Evolutionary conservation across 257 asterid genomes (phyloP).

Genomic region (Ilex asprella): DNA sequence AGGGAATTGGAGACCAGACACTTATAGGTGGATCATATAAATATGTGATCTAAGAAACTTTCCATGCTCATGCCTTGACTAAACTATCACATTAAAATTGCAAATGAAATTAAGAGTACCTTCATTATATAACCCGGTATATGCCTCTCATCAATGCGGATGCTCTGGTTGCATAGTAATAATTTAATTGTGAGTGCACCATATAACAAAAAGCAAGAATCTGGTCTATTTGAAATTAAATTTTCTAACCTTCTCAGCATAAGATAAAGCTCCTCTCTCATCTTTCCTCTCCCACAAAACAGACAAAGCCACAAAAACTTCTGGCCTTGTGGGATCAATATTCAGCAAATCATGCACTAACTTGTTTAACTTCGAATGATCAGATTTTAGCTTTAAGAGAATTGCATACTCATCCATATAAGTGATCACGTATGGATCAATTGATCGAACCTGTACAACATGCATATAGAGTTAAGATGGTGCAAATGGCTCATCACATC

Average conservation of each 20-base stretch:
- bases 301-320: conserved; percentile 88
- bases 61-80: background rate
- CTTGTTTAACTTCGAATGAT: conserved; percentile 64
- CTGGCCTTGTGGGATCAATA: conserved; percentile 86
- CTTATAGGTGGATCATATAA: background rate
- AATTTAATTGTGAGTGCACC: conserved; percentile 15
- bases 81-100: background rate
- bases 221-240: conserved; percentile 12
- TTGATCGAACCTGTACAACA: conserved; percentile 65
- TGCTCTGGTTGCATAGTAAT: conserved; percentile 50
- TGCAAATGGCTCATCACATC: too few species aligned
- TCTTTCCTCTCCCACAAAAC: conserved; percentile 94
- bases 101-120: conserved; percentile 36
- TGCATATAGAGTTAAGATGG: too few species aligned
- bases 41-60: background rate
- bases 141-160: conserved; percentile 89
- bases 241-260: conserved; percentile 73
- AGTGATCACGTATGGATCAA: conserved; percentile 75
- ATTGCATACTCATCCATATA: conserved; percentile 99
- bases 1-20: background rate
- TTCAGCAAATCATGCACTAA: conserved; percentile 78
- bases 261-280: conserved; percentile 76
- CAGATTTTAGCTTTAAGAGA: conserved; percentile 86
- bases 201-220: background rate
- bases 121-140: conserved; percentile 85